Percentiles rank a stretch among this genome's conserved stretches.
phyloP scores from a whole-genome alignment of 495 filamentous ascomycete species.

The Lepraria neglecta region DNA sequence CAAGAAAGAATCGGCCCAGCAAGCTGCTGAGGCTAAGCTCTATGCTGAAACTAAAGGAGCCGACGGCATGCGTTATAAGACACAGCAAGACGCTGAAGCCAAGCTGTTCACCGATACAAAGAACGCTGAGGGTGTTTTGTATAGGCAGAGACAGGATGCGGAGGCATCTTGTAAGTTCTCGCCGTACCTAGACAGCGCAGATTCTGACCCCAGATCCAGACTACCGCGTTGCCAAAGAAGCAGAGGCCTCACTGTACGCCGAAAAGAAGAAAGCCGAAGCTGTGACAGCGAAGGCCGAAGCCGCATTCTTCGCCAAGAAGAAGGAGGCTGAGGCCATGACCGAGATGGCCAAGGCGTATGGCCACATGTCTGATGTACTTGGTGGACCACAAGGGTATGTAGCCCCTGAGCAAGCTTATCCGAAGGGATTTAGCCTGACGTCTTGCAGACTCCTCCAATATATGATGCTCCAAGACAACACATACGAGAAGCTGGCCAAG shows the following conservation, averaged over 20 bases:
- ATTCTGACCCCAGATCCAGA: neutral
- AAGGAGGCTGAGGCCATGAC: constrained; percentile 66
- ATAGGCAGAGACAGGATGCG: constrained; percentile 28
- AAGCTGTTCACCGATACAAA: constrained; percentile 38
- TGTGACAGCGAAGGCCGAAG: constrained; percentile 55
- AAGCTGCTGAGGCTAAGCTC: constrained; percentile 62
- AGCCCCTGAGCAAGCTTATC: neutral
- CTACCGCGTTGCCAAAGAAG: constrained; percentile 23
- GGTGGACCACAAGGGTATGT: constrained; percentile 59
- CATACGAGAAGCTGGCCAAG: constrained; percentile 37
- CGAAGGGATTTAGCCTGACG: neutral
- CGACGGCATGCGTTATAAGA: constrained; percentile 53
- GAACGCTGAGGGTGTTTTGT: constrained; percentile 53
- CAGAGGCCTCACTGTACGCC: constrained; percentile 22
- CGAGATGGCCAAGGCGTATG: constrained; percentile 72
- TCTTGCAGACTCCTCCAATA: constrained; percentile 54
- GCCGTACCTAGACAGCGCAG: neutral
- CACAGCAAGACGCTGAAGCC: constrained; percentile 52
- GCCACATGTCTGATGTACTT: constrained; percentile 58
- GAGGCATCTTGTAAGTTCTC: constrained; percentile 18
- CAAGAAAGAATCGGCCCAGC: constrained; percentile 60
- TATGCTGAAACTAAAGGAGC: constrained; percentile 43
- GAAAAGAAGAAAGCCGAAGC: constrained; percentile 37
- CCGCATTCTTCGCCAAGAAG: constrained; percentile 52
- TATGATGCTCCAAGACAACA: constrained; percentile 48